Conservation (phyloP, 495 filamentous ascomycete species). For the Talaromyces trachyspermus region DNA sequence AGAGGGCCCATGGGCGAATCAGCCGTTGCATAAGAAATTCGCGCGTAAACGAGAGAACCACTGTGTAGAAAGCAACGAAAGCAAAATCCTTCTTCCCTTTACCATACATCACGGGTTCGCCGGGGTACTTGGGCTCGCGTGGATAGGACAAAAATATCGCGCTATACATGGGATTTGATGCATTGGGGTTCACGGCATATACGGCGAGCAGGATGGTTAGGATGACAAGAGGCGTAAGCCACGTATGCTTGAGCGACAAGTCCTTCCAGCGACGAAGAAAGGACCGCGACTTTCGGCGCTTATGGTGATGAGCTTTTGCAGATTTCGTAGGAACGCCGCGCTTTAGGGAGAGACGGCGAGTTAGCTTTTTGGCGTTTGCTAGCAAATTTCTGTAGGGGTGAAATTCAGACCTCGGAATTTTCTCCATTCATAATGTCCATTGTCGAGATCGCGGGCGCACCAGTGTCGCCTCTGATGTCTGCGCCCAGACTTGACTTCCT, state of each 20-base stretch:
- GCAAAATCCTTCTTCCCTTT: slow-evolving; percentile 80
- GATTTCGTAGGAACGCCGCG: slow-evolving; percentile 20
- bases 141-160: slow-evolving; percentile 94
- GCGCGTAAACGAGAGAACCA: slow-evolving; percentile 86
- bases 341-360: slow-evolving; percentile 13
- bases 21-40: slow-evolving; percentile 95
- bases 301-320: slow-evolving; percentile 32
- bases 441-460: slow-evolving; percentile 45
- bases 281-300: slow-evolving; percentile 49
- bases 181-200: slow-evolving; percentile 71
- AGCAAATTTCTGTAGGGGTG: too few species aligned
- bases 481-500: slow-evolving; percentile 44
- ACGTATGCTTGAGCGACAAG: slow-evolving; percentile 65
- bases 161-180: slow-evolving; percentile 73
- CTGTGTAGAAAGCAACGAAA: slow-evolving; percentile 84
- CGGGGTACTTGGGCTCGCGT: slow-evolving; percentile 48
- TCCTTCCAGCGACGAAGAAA: slow-evolving; percentile 59
- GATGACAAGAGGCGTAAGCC: slow-evolving; percentile 71
- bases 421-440: slow-evolving; percentile 48
- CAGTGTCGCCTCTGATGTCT: slow-evolving; percentile 46
- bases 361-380: too few species aligned
- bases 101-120: slow-evolving; percentile 67
- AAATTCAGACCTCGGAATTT: too few species aligned
- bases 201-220: slow-evolving; percentile 54
- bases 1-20: slow-evolving; percentile 69